Percentiles rank a stretch among this genome's conserved stretches.
phyloP scores from a whole-genome alignment of 2,329 filamentous ascomycete genomes.

The Graphilbum fragrans region DNA sequence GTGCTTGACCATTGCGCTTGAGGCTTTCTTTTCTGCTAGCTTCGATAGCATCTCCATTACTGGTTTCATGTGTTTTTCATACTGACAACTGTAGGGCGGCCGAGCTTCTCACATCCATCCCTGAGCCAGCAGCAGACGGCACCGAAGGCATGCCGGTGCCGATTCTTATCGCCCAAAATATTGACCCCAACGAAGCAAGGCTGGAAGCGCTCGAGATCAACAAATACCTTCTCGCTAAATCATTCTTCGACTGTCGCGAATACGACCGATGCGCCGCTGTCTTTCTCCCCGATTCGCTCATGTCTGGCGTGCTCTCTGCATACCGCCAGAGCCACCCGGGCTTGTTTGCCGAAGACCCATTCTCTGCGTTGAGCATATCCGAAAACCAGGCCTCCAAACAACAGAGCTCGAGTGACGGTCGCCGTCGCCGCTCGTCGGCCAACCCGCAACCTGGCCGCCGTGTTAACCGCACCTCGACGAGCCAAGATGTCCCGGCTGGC shows the following conservation, averaged over 20 bases:
- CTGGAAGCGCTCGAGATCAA: conserved; percentile 70
- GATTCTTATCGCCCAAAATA: conserved; percentile 39
- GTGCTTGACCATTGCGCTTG: conserved; percentile 9
- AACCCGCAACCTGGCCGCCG: background rate
- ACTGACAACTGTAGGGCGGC: conserved; percentile 55
- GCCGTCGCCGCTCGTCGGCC: background rate
- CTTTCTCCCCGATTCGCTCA: conserved; percentile 69
- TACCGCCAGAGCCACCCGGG: conserved; percentile 22
- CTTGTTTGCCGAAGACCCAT: background rate
- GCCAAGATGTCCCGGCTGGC: background rate
- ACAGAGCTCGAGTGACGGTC: background rate
- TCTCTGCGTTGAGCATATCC: background rate
- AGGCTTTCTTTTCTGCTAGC: background rate
- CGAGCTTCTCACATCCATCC: conserved; percentile 78
- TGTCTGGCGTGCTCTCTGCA: conserved; percentile 51
- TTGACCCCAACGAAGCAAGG: conserved; percentile 58
- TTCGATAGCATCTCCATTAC: too few species aligned
- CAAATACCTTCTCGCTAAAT: conserved; percentile 82
- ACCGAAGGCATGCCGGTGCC: conserved; percentile 24
- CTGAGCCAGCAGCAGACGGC: conserved; percentile 39
- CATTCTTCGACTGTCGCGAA: conserved; percentile 89
- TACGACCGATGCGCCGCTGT: conserved; percentile 87
- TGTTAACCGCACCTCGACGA: background rate
- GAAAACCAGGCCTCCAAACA: background rate
- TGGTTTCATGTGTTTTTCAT: background rate